phyloP scores from a whole-genome alignment of 2,329 filamentous ascomycete genomes.

The Fusarium sp. region DNA sequence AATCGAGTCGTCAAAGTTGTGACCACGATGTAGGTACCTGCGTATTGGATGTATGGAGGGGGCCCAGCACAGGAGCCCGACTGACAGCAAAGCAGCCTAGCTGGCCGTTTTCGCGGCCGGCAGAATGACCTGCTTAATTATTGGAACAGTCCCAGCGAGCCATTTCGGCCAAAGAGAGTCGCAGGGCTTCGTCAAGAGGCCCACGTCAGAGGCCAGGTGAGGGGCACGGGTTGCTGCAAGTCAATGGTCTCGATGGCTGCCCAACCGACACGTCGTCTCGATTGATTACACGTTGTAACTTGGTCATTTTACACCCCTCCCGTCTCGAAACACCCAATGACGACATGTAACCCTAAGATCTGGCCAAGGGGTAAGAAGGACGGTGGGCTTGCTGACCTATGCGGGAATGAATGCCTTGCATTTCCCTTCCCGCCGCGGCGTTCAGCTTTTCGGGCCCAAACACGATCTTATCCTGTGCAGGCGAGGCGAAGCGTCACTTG shows the following conservation, averaged over 20 bases:
- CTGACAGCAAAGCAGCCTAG: not conserved
- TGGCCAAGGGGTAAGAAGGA: not conserved
- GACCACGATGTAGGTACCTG: not conserved
- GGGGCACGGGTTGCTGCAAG: not conserved
- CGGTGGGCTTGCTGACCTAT: not conserved
- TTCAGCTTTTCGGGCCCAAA: not conserved
- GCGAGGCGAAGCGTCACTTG: not conserved
- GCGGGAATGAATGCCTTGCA: not conserved
- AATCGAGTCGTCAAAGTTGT: not conserved
- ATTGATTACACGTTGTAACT: not conserved
- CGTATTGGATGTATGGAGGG: not conserved
- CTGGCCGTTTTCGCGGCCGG: not conserved
- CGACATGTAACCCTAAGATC: not conserved
- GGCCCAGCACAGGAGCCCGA: not conserved
- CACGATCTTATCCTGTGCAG: constrained; percentile 18
- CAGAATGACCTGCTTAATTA: not conserved
- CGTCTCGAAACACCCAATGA: not conserved
- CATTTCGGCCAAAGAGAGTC: not conserved
- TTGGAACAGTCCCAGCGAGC: not conserved
- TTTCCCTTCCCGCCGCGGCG: not conserved
- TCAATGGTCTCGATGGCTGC: not conserved
- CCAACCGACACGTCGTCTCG: not conserved
- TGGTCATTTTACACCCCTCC: not conserved
- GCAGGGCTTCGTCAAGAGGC: not conserved
- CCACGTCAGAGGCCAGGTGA: not conserved